Percentiles rank a stretch among this genome's conserved stretches.
These are phyloP conservation scores for Sporisorium iseilematis-ciliati DNA, from an alignment of 1,284 basidiomycete genomes.

Conservation along the genomic window DNA sequence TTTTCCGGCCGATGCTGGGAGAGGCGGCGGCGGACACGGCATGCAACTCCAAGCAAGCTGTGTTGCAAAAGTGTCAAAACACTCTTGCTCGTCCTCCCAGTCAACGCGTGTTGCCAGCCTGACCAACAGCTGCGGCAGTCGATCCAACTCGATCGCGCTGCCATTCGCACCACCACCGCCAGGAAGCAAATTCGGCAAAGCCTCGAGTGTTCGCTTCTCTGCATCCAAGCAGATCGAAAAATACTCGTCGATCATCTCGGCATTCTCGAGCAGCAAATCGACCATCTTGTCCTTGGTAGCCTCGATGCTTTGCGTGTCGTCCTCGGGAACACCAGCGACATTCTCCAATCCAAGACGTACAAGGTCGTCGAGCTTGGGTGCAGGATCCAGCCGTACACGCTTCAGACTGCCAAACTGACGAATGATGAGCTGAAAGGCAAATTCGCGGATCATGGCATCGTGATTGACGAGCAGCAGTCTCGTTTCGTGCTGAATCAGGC, in stretches of 20 bases:
- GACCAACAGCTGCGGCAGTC: conserved; percentile 59
- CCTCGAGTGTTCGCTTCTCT: conserved; percentile 77
- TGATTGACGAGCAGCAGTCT: conserved; percentile 91
- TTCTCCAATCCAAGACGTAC: conserved; percentile 82
- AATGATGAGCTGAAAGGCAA: conserved; percentile 93
- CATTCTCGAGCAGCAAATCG: conserved; percentile 71
- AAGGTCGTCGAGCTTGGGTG: conserved; percentile 80
- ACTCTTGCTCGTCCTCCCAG: conserved; percentile 86
- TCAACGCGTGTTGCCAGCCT: conserved; percentile 76
- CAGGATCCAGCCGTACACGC: conserved; percentile 82
- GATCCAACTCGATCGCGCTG: conserved; percentile 79
- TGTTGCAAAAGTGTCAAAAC: conserved; percentile 85
- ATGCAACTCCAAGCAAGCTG: conserved; percentile 76
- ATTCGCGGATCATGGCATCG: conserved; percentile 77
- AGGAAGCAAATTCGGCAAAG: conserved; percentile 83
- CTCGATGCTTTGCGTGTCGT: conserved; percentile 69
- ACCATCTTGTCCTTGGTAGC: conserved; percentile 58
- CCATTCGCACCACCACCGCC: conserved; percentile 75
- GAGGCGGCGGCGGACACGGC: conserved; percentile 70
- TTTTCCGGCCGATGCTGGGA: not conserved
- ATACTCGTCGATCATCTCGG: conserved; percentile 92
- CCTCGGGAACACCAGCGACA: conserved; percentile 73
- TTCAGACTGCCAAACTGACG: conserved; percentile 89
- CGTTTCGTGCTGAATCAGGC: conserved; percentile 88
- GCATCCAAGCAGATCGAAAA: conserved; percentile 78